Evolutionary conservation across 2,329 filamentous ascomycete genomes (phyloP), one percentile per base, ranked within the genome.

Genomic region (Alternaria sp.): DNA sequence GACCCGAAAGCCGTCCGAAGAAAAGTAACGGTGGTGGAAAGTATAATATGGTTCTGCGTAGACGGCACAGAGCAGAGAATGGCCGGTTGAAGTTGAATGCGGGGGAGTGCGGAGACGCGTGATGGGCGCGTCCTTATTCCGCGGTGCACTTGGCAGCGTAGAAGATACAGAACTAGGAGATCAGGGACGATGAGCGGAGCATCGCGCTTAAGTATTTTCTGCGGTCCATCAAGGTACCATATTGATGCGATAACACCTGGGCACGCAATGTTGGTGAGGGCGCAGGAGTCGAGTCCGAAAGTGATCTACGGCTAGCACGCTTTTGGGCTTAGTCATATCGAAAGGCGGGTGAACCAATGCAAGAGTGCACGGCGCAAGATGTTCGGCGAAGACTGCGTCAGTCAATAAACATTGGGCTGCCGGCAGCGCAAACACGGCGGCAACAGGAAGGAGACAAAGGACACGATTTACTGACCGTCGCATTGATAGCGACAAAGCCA

Each of bases 401-500:
- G 55, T 55, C 44, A 59, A 52, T 54, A 60, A 65, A 63, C 58
- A 66, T 44, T 43, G 44, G 52, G 66, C 70, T 67, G 69, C 59
- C 63, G 65, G 67, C 61, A 63, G 58, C 61, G 59, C 59, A 60
- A 56, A 49, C 53, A 43, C 47, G 43, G 26, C 63, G 65, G 45
- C 30, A 66, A 59, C 53, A 50, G 60, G 58, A 51, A 50, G 26
- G 32, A 44, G 44, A 40, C 47, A 49, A 25, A 65, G 57, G 61
- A 51, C 60, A 67, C 70, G 68, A 66, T 67, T 55, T 12, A 69
- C 70, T 68, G 66, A 72, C 32, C 62, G 54, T 55, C 47, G 66
- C 68, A 70, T 62, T 52, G 60, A 49, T 50, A 59, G 58, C 57
- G 57, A 32, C 32, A 57, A 13, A 55, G 23, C 26, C 51, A 30